Evolutionary conservation across 163 green algal genomes (phyloP), one percentile per base, ranked within the genome.

Genomic region (Prototheca wickerhamii): DNA sequence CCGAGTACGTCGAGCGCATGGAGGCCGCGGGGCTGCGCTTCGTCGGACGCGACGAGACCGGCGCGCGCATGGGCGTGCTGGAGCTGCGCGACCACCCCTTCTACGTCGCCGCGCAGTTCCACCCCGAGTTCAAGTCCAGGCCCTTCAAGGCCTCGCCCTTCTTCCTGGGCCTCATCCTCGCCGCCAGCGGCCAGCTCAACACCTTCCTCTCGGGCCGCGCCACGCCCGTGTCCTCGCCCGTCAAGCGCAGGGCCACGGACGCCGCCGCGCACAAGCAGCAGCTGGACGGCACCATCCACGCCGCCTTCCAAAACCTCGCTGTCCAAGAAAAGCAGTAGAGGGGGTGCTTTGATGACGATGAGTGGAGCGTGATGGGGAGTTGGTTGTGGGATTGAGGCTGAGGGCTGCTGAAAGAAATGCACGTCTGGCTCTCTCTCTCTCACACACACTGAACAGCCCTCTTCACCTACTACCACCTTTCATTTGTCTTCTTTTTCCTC

Each of bases 41-140:
- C 79, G 93, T 99, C 58, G 93, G 93, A 37, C 87, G 87, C 29
- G 93, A 99, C 72, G 90, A 97, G 71, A 95, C 86, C 8, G 89
- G 85, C 8, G 74, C 83, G 61, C 86, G 93, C 64, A 98, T 98
- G 93, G 93, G 98, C 77, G 92, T 96, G 65, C 68, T 94, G 42
- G 90, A 96, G 79, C 73, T 96, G 59, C 35, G 61, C 4, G 64
- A 73, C 10, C 79, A 85, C 60, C 79, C 73, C 21, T 87, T 87
- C 61, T 86, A 75, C 63, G 66, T 86, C 25, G 75, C 75, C 15
- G 65, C 67, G 29, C 86, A 95, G 63, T 95, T 91, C 68, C 89
- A 95, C 67, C 89, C 86, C 12, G 89, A 95, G 76, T 95, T 92
- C 79, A 95, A 95, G 67, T 92, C 83, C 3, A 75, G 90, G 32